These are phyloP conservation scores for Bipolaris oryzae DNA, from an alignment of 2,329 filamentous ascomycete species.

Conservation along the genomic window DNA sequence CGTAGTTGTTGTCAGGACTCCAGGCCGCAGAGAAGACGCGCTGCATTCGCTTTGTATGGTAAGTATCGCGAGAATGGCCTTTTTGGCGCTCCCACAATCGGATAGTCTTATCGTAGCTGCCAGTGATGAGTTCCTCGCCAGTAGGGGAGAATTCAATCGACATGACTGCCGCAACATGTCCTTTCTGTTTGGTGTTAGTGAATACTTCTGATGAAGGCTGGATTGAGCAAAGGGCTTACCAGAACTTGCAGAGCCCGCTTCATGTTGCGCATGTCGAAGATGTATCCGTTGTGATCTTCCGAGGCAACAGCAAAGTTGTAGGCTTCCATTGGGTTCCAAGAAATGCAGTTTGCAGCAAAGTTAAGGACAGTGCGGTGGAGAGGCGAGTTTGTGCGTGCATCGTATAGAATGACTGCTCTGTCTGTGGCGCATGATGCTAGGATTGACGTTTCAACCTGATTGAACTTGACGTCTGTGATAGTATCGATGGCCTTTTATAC, in stretches of 20 bases:
- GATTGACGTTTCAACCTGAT: constrained; percentile 91
- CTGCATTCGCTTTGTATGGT: constrained; percentile 98
- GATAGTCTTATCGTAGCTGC: constrained; percentile 86
- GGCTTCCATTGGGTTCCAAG: constrained; percentile 95
- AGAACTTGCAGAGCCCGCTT: constrained; percentile 86
- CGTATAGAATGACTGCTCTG: constrained; percentile 86
- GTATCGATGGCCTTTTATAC: constrained; percentile 69
- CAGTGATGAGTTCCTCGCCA: constrained; percentile 89
- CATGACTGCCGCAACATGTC: constrained; percentile 92
- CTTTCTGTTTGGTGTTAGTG: constrained; percentile 57
- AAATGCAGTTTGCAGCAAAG: constrained; percentile 91
- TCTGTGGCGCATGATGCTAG: constrained; percentile 86
- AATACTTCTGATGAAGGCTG: background rate
- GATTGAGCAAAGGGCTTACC: background rate
- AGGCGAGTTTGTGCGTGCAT: constrained; percentile 84
- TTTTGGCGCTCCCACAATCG: constrained; percentile 80
- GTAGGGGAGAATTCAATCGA: constrained; percentile 95
- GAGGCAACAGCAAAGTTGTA: constrained; percentile 94
- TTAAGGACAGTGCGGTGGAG: constrained; percentile 80
- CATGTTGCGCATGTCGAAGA: constrained; percentile 95
- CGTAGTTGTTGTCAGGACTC: constrained; percentile 87
- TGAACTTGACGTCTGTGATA: constrained; percentile 86
- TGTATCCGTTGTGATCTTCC: constrained; percentile 90
- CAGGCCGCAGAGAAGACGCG: constrained; percentile 84
- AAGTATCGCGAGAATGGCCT: constrained; percentile 89